Percentiles rank a stretch among this genome's conserved stretches.
phyloP scores from a whole-genome alignment of 768 basidiomycete genomes.

The Strobilomyces dryophilus region DNA sequence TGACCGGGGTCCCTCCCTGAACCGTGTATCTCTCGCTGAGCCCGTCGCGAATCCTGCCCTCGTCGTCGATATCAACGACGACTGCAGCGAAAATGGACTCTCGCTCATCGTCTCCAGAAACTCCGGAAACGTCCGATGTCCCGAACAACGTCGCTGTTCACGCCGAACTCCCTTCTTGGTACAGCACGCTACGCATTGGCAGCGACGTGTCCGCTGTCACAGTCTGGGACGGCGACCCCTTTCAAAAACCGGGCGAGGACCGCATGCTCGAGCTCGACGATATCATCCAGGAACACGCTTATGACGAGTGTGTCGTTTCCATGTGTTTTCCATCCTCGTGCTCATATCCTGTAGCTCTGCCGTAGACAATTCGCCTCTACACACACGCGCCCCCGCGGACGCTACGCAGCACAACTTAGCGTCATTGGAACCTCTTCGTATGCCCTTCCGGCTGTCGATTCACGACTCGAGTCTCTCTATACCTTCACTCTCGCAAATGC shows the following conservation, averaged over 20 bases:
- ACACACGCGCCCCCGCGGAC: conserved; percentile 14
- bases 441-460: conserved; percentile 29
- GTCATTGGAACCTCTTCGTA: conserved; percentile 28
- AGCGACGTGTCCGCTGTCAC: conserved; percentile 37
- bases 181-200: conserved; percentile 41
- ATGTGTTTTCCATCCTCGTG: conserved; percentile 3
- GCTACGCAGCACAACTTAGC: conserved; percentile 35
- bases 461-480: conserved; percentile 31
- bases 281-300: conserved; percentile 67
- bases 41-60: conserved; percentile 2
- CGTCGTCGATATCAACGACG: conserved; percentile 52
- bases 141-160: conserved; percentile 48
- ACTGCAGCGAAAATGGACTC: conserved; percentile 49
- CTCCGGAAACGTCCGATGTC: conserved; percentile 61
- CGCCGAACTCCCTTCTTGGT: conserved; percentile 54
- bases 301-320: conserved; percentile 58
- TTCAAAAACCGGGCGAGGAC: conserved; percentile 47
- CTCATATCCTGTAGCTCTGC: conserved; percentile 17
- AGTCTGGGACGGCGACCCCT: conserved; percentile 42
- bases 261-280: conserved; percentile 68
- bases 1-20: conserved; percentile 10
- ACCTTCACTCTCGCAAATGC: conserved; percentile 35
- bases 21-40: neutral
- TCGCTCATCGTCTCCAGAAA: conserved; percentile 69
- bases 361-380: conserved; percentile 16